Conservation (phyloP, 495 filamentous ascomycete genomes). For the Penicillium herquei region DNA sequence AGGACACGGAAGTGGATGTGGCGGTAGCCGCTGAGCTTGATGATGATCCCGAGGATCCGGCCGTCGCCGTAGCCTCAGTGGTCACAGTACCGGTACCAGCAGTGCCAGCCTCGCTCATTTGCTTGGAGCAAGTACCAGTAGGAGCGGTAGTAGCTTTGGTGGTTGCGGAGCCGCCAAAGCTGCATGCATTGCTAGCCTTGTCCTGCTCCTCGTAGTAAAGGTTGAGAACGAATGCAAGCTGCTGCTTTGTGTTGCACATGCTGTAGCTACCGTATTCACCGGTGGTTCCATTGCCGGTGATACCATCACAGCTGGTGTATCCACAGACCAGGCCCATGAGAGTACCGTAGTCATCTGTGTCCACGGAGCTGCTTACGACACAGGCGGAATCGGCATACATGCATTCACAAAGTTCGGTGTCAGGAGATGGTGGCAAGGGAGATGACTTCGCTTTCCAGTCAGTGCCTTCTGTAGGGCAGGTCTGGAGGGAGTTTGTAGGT, state of each 20-base stretch:
- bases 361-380: conserved; percentile 21
- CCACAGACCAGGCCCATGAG: conserved; percentile 79
- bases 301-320: conserved; percentile 63
- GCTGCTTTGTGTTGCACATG: conserved; percentile 77
- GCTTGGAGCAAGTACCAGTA: conserved; percentile 50
- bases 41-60: conserved; percentile 24
- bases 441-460: conserved; percentile 66
- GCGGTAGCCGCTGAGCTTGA: conserved; percentile 15
- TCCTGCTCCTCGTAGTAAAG: conserved; percentile 70
- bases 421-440: conserved; percentile 76
- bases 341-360: conserved; percentile 43
- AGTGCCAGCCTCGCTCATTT: conserved; percentile 61
- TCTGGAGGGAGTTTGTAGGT: conserved; percentile 70
- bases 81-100: conserved; percentile 66
- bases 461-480: conserved; percentile 65
- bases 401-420: conserved; percentile 75
- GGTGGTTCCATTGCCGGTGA: conserved; percentile 64
- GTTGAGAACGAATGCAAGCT: conserved; percentile 80
- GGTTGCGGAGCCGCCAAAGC: conserved; percentile 69
- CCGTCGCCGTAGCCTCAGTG: conserved; percentile 39
- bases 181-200: conserved; percentile 59
- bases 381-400: conserved; percentile 75
- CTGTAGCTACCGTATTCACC: conserved; percentile 85
- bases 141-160: conserved; percentile 46
- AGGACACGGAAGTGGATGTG: no score